These are phyloP conservation scores for Sphagnurus paluster DNA, from an alignment of 1,284 basidiomycete species.

Conservation along the genomic window DNA sequence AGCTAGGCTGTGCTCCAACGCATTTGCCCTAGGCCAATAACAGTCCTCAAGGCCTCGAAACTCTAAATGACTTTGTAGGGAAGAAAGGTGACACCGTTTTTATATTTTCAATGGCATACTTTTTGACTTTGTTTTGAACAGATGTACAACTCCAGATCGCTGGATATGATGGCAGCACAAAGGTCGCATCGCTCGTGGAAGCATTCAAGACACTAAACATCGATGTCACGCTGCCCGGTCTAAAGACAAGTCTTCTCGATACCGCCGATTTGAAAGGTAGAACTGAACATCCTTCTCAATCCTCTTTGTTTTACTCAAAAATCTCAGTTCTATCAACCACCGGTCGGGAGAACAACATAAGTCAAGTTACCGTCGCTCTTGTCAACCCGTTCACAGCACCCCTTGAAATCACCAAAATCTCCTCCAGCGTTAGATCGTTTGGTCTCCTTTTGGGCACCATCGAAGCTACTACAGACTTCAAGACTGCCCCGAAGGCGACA, in stretches of 20 bases:
- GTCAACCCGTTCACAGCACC: constrained; percentile 70
- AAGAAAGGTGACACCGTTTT: constrained; percentile 39
- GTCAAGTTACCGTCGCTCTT: constrained; percentile 65
- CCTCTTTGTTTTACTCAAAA: constrained; percentile 1
- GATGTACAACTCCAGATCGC: constrained; percentile 55
- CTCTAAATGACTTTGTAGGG: constrained; percentile 72
- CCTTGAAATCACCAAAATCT: constrained; percentile 61
- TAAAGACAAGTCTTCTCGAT: constrained; percentile 58
- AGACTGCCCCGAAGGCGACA: constrained; percentile 51
- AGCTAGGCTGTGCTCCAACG: too few species aligned
- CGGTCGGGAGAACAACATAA: constrained; percentile 63
- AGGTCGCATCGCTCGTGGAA: constrained; percentile 56
- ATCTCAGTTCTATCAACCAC: constrained; percentile 63
- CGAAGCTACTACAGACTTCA: constrained; percentile 54
- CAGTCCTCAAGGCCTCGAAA: constrained; percentile 61
- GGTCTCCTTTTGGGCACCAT: constrained; percentile 71
- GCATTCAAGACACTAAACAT: constrained; percentile 68
- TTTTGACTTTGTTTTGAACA: constrained; percentile 20
- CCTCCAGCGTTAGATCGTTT: constrained; percentile 64
- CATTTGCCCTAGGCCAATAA: constrained; percentile 55
- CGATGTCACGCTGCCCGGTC: constrained; percentile 60
- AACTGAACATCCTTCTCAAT: constrained; percentile 9
- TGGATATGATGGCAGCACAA: constrained; percentile 65
- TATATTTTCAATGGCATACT: too few species aligned
- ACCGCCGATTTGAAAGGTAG: constrained; percentile 55